phyloP scores from a whole-genome alignment of 768 basidiomycete species.

The Boletus subparvulus region DNA sequence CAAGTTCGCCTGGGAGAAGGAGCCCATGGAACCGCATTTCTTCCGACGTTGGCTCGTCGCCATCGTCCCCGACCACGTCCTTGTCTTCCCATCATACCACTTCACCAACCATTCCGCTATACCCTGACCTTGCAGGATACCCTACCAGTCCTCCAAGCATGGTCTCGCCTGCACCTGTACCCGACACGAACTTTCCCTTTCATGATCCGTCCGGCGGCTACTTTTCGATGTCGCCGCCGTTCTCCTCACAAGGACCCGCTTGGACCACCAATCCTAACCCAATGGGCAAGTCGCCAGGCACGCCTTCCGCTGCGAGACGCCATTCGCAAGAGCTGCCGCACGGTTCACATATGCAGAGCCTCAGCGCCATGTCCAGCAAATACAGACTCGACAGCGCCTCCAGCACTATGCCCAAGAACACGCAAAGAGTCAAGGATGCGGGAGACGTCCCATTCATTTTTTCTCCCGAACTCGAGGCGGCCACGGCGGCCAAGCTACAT shows the following conservation, averaged over 20 bases:
- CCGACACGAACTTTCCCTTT: constrained; percentile 15
- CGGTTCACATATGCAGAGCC: constrained; percentile 18
- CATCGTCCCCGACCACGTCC: constrained; percentile 26
- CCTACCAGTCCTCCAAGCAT: constrained; percentile 9
- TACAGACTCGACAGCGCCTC: constrained; percentile 21
- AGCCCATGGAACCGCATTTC: constrained; percentile 15
- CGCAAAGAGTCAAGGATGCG: constrained; percentile 28
- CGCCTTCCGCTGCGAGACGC: constrained; percentile 5
- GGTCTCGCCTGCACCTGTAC: constrained; percentile 8
- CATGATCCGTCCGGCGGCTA: constrained; percentile 17
- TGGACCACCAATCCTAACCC: constrained; percentile 11
- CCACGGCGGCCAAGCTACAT: constrained; percentile 28
- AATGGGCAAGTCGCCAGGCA: constrained; percentile 6
- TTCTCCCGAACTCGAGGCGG: constrained; percentile 32
- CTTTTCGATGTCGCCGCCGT: constrained; percentile 12
- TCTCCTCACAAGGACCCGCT: constrained; percentile 14
- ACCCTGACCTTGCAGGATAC: constrained; percentile 22
- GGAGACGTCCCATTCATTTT: constrained; percentile 34
- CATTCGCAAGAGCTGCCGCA: constrained; percentile 25
- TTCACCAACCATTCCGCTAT: constrained; percentile 23
- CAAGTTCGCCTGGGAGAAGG: constrained; percentile 39
- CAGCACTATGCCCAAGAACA: constrained; percentile 9
- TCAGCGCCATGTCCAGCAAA: constrained; percentile 26
- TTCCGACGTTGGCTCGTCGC: constrained; percentile 22
- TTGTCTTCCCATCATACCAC: constrained; percentile 18